Conservation (phyloP, 768 basidiomycete species). For the Coprinopsis marcescibilis region DNA sequence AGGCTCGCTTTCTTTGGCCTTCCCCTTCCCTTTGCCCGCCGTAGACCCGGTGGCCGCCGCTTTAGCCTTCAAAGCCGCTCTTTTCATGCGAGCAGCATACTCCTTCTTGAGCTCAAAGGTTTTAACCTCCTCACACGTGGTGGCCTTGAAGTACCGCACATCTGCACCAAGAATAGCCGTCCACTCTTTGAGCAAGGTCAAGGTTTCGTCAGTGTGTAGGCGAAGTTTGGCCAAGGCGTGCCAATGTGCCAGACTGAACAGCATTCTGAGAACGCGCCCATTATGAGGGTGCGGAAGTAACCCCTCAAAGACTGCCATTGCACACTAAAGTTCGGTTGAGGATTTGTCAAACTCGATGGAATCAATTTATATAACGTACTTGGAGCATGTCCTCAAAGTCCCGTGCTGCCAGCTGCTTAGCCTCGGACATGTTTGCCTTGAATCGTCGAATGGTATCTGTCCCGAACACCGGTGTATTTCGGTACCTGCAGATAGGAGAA, state of each 20-base stretch:
- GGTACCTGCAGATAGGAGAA: constrained; percentile 13
- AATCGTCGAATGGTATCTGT: constrained; percentile 24
- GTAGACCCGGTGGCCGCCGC: neutral
- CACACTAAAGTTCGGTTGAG: constrained; percentile 15
- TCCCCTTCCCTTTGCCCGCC: no score
- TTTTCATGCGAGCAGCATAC: neutral
- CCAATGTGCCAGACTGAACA: constrained; percentile 4
- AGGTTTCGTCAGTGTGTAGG: neutral
- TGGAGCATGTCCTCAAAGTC: constrained; percentile 29
- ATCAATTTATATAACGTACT: constrained; percentile 13
- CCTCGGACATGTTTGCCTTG: constrained; percentile 20
- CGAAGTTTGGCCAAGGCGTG: constrained; percentile 1
- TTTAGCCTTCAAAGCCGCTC: neutral
- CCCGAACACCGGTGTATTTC: constrained; percentile 17
- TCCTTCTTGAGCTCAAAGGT: neutral
- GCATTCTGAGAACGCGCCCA: neutral
- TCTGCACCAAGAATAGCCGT: neutral
- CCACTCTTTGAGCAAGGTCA: neutral
- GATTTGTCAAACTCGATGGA: neutral
- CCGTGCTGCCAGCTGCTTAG: constrained; percentile 25
- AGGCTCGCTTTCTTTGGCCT: neutral
- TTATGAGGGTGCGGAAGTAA: constrained; percentile 16
- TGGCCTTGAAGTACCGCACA: neutral
- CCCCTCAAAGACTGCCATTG: constrained; percentile 30
- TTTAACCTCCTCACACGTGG: neutral